Evolutionary conservation across 441 rosid genomes (phyloP), one percentile per base, ranked within the genome.

Genomic region (Cnidoscolus chayamansa): DNA sequence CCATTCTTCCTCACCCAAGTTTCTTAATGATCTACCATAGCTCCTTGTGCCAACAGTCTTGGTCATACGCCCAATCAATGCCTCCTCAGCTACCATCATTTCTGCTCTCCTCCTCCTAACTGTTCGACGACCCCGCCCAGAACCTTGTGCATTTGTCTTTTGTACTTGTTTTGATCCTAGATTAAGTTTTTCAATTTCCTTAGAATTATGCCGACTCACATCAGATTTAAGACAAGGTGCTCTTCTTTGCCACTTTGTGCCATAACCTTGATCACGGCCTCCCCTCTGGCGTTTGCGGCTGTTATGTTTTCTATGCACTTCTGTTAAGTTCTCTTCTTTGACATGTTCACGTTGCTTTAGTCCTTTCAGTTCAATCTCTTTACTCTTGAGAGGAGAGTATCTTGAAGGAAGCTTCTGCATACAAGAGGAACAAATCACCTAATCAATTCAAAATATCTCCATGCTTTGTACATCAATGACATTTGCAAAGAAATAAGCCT

Each of bases 111-210:
- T 78, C 67, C 81, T 95, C 72, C 97, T 82, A 77, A 86, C 87
- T 0, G 98, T 93, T 32, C 94, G 79, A 10, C 91, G 92, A 65
- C 98, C 94, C 67, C 93, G 79, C 67, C 88, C 85, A 69, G 86
- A 77, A 63, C 68, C 74, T 79, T 80, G 92, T 55, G 85, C 79
- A 68, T 79, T 78, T 50, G 81, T 58, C 69, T 75, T 78, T 53
- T 67, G 70, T 10, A 72, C 82, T 65, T 75, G 82, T 72, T 75
- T 68, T 32, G 70, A 75, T 32, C 76, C 80, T 20, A 74, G 72
- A 66, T 79, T 77, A 64, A 78, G 68, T 72, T 71, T 82, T 8
- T 71, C 85, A 68, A 70, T 64, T 56, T 76, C 82, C 77, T 75
- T 76, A 56, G 65, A 71, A 72, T 67, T 84, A 75, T 63, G 82